phyloP scores from a whole-genome alignment of 2,329 filamentous ascomycete species.

The Cadophora sp. region DNA sequence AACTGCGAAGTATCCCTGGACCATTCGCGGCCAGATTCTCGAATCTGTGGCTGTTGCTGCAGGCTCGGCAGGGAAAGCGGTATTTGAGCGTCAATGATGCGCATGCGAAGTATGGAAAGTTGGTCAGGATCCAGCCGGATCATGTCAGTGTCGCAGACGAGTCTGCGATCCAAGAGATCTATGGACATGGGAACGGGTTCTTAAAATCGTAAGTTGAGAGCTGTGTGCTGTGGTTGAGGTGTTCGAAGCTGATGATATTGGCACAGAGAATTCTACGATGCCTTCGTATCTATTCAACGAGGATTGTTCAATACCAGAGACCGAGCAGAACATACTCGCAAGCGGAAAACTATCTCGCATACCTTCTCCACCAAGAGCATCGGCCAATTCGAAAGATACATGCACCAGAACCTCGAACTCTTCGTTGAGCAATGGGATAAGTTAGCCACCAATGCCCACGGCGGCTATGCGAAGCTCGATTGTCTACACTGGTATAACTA shows the following conservation, averaged over 20 bases:
- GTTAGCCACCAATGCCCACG: slow-evolving; percentile 53
- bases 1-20: slow-evolving; percentile 52
- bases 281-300: slow-evolving; percentile 85
- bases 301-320: slow-evolving; percentile 91
- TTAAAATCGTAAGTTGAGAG: slow-evolving; percentile 64
- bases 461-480: slow-evolving; percentile 69
- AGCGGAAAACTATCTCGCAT: slow-evolving; percentile 87
- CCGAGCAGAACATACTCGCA: slow-evolving; percentile 81
- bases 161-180: slow-evolving; percentile 76
- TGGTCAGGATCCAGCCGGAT: slow-evolving; percentile 84
- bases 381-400: slow-evolving; percentile 87
- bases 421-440: slow-evolving; percentile 78
- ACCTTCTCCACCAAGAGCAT: slow-evolving; percentile 86
- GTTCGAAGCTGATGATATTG: slow-evolving; percentile 4
- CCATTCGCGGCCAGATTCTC: slow-evolving; percentile 68
- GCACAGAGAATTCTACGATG: slow-evolving; percentile 74
- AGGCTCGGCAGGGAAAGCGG: slow-evolving; percentile 69
- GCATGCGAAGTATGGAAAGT: slow-evolving; percentile 75
- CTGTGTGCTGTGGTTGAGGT: slow-evolving; percentile 50
- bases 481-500: slow-evolving; percentile 82
- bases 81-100: slow-evolving; percentile 71
- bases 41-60: slow-evolving; percentile 80
- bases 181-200: slow-evolving; percentile 81
- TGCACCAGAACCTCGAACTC: slow-evolving; percentile 77
- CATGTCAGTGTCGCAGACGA: slow-evolving; percentile 85